phyloP scores from a whole-genome alignment of 2,329 filamentous ascomycete species.

The Colletotrichum liaoningense region DNA sequence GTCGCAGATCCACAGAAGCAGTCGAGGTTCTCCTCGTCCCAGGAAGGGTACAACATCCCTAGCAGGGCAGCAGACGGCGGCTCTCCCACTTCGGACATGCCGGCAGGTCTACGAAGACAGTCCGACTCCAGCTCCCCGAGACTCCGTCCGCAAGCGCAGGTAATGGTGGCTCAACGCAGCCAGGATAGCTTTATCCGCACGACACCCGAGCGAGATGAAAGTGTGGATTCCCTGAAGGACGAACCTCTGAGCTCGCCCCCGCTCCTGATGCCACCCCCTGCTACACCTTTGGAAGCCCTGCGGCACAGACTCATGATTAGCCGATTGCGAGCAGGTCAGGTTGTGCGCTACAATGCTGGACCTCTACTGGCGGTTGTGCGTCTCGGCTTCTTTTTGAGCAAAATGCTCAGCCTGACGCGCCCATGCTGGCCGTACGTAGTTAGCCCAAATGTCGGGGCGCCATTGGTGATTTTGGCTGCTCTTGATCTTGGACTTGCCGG shows the following conservation, averaged over 20 bases:
- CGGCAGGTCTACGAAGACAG: constrained; percentile 47
- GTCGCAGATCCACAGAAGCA: constrained; percentile 47
- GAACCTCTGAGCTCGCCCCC: constrained; percentile 47
- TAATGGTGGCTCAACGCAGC: constrained; percentile 54
- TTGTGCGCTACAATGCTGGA: constrained; percentile 42
- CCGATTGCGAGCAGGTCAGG: constrained; percentile 48
- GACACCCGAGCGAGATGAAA: constrained; percentile 41
- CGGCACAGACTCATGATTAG: constrained; percentile 49
- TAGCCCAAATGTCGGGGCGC: constrained; percentile 73
- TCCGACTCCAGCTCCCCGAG: constrained; percentile 43
- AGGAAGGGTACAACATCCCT: constrained; percentile 43
- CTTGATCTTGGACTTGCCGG: constrained; percentile 67
- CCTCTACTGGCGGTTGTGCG: constrained; percentile 57
- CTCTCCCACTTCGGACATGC: constrained; percentile 42
- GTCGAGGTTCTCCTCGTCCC: constrained; percentile 41
- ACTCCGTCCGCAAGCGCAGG: constrained; percentile 38
- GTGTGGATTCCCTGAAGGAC: constrained; percentile 35
- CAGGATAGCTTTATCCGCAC: constrained; percentile 49
- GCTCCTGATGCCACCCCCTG: constrained; percentile 63
- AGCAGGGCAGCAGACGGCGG: constrained; percentile 39
- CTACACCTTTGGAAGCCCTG: constrained; percentile 46
- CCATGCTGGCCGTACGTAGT: constrained; percentile 79
- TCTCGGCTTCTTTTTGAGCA: constrained; percentile 73
- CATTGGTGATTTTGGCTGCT: constrained; percentile 75
- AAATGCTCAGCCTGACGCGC: constrained; percentile 72